These are phyloP conservation scores for Malassezia equina DNA, from an alignment of 1,284 basidiomycete species.

Conservation along the genomic window DNA sequence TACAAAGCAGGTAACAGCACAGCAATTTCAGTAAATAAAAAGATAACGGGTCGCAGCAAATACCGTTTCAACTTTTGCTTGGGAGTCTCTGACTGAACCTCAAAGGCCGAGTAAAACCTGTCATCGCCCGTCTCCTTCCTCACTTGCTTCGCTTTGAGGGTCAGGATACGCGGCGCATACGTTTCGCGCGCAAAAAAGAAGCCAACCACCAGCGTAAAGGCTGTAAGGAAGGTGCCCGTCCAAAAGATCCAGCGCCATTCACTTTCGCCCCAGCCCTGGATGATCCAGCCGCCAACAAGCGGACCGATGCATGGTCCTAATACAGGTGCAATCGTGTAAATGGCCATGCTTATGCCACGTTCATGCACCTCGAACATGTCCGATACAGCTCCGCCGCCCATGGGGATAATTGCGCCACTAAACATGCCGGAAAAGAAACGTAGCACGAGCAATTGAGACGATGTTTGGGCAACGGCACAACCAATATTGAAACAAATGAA, in stretches of 20 bases:
- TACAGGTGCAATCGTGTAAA: conserved; percentile 55
- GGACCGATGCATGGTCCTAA: conserved; percentile 21
- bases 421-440: conserved; percentile 40
- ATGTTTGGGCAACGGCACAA: conserved; percentile 25
- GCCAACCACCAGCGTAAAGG: conserved; percentile 51
- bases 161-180: conserved; percentile 58
- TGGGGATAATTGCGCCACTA: conserved; percentile 38
- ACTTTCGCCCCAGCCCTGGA: conserved; percentile 14
- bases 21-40: conserved; percentile 53
- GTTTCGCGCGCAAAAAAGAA: conserved; percentile 60
- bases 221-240: conserved; percentile 17
- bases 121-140: conserved; percentile 37
- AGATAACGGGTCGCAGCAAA: conserved; percentile 52
- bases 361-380: conserved; percentile 62
- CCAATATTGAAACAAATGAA: conserved; percentile 40
- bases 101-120: conserved; percentile 21
- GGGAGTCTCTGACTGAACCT: conserved; percentile 32
- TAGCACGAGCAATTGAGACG: conserved; percentile 24
- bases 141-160: conserved; percentile 28
- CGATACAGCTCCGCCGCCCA: conserved; percentile 57
- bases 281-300: conserved; percentile 15
- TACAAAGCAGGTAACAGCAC: conserved; percentile 52
- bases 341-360: conserved; percentile 24
- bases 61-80: conserved; percentile 44
- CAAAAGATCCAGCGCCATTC: conserved; percentile 20